Base-by-base conservation (phyloP, 176 grass and related monocot genomes). In the Puccinellia tenuiflora region DNA sequence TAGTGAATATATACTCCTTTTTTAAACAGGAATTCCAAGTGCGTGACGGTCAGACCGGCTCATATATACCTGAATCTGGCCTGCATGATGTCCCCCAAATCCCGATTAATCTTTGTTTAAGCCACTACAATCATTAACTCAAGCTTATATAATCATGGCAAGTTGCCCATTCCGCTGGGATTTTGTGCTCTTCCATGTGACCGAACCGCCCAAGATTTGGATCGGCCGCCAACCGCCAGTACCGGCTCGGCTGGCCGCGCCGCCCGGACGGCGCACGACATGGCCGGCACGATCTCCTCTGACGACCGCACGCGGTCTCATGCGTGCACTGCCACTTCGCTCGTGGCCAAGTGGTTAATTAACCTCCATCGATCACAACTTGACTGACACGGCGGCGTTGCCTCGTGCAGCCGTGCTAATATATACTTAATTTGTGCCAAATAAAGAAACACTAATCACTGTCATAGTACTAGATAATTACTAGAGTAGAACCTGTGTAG, bases 71-170 rank as follows among this genome's bases (percentile, higher is more conserved):
- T 85, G 72, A 85, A 85, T 85, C 83, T 46, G 71, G 33, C 72
- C 62, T 77, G 83, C 78, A n/a, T n/a, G n/a, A 89, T 89, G 88
- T 89, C 83, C 62, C 83, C 88, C 71, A 89, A 81, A 89, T 89
- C 83, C 78, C 25, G 9, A 81, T 63, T 85, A 81, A 82, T 77
- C 62, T 20, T 85, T 54, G 20, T 89, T 85, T 82, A 89, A 53
- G 64, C 20, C 1, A 1, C 11, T 7, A 43, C 31, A 29, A 60
- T 26, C 38, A 78, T 42, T 42, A 48, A 25, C 37, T 7, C 45
- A 52, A 26, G 38, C 15, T 31, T 33, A 4, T 67, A 65, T 46
- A 70, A 81, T 77, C 77, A 85, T 69, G 77, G 1, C 88, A 63
- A 71, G 88, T 72, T 76, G 83, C 43, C 77, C 82, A 89, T 76